A percentile compares a stretch with the other conserved stretches of the same genome.
Evolutionary conservation across 352 stramenopile genomes (phyloP).

Genomic region (Globisporangium paddicum): DNA sequence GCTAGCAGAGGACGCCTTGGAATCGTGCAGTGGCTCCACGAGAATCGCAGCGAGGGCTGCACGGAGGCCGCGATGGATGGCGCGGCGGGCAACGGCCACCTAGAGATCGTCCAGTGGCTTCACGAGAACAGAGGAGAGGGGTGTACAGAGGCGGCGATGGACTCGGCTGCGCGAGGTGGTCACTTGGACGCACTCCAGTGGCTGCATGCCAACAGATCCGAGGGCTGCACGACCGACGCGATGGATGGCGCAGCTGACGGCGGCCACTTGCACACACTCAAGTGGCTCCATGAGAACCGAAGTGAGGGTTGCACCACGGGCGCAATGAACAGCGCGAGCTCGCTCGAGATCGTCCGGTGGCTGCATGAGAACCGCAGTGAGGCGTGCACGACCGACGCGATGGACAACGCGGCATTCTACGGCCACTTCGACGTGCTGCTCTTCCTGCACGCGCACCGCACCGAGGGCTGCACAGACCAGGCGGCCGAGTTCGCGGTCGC

Average conservation of each 20-base stretch:
- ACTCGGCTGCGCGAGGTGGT: slow-evolving; percentile 6
- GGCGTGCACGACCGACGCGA: slow-evolving; percentile 19
- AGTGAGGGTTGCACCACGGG: slow-evolving; percentile 16
- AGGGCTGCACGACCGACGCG: slow-evolving; percentile 9
- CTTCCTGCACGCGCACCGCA: slow-evolving; percentile 16
- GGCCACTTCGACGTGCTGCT: slow-evolving; percentile 23
- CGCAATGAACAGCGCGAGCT: slow-evolving; percentile 13
- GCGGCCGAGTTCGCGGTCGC: slow-evolving; percentile 20
- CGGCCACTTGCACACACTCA: slow-evolving; percentile 13
- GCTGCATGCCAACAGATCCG: slow-evolving; percentile 3
- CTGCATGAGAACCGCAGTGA: slow-evolving; percentile 16
- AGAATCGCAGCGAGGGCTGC: neutral
- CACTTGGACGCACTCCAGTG: slow-evolving; percentile 9
- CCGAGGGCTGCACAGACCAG: slow-evolving; percentile 15
- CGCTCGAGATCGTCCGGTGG: slow-evolving; percentile 16
- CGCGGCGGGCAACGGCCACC: slow-evolving; percentile 4
- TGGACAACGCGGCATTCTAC: slow-evolving; percentile 26
- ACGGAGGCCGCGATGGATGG: slow-evolving; percentile 10
- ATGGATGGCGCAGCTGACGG: slow-evolving; percentile 21
- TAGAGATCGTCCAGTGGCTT: slow-evolving; percentile 45
- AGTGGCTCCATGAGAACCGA: slow-evolving; percentile 18
- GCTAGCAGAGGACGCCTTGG: slow-evolving; percentile 14
- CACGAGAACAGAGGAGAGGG: slow-evolving; percentile 15
- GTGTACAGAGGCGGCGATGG: slow-evolving; percentile 29
- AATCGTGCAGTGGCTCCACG: slow-evolving; percentile 17